Base-by-base conservation (phyloP, 768 basidiomycete species). In the Tulasnella sp. region DNA sequence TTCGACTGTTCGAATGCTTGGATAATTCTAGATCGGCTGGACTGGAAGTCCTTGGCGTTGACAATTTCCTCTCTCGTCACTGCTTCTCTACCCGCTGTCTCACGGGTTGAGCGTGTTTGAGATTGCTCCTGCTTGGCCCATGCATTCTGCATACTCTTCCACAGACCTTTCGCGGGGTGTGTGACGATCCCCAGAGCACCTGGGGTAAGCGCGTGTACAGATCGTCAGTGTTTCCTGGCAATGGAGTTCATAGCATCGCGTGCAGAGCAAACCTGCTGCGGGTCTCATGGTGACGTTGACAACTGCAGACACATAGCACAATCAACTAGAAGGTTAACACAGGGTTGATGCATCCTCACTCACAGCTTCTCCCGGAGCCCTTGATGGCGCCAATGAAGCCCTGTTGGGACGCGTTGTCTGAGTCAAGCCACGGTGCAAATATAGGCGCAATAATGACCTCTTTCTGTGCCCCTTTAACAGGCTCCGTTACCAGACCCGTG, bases 41-140 rank as follows among this genome's bases (percentile, higher is more conserved):
- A 65, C 59, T n/a, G 60, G 64, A 1, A 70, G 70, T 44, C 53
- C 17, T 29, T 56, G 17, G 27, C 29, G 25, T 50, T 29, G 19
- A n/a, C 27, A n/a, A 48, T 48, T 56, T 38, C 49, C 64, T 74
- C 72, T n/a, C 57, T 59, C 52, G 65, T 66, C 4, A 71, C 71
- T 0, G 69, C 75, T 56, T 71, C 70, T 4, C 68, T 49, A 3
- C 77, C 78, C 56, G 78, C 73, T 5, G 68, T 66, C 12, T 75
- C 69, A 25, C 75, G 70, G 11, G 71, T 73, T n/a, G 63, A 51
- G 7, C 72, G 72, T 21, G 71, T 71, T 11, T 68, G 66, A 8
- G 70, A 65, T 30, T 74, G 71, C 53, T 69, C 69, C 41, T 68
- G 68, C 51, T 66, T 59, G 0, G 68, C 70, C 53, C 66, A 62